Evolutionary conservation across 192 early-diverging fungal genomes (phyloP).

Genomic region (Coemansia sp.): DNA sequence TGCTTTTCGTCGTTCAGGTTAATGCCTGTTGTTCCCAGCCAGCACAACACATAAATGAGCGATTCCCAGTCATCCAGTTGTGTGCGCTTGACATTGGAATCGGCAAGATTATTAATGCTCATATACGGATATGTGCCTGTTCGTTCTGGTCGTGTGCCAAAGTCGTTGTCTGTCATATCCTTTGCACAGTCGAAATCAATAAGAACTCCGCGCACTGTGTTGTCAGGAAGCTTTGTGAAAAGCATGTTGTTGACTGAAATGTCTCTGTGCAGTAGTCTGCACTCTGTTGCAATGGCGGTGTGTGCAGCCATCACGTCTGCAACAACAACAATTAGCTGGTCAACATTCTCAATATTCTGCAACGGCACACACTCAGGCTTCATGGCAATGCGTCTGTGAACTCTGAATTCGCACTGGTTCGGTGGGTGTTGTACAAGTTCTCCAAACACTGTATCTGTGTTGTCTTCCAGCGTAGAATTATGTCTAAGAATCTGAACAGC

Average conservation of each 20-base stretch:
- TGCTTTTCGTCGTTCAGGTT: background rate
- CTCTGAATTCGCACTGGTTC: background rate
- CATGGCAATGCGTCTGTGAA: constrained; percentile 8
- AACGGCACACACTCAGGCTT: background rate
- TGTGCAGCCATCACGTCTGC: constrained; percentile 26
- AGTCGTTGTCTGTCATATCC: background rate
- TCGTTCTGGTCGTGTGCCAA: background rate
- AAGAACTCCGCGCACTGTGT: constrained; percentile 8
- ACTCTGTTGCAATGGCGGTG: background rate
- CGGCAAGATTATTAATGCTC: constrained; percentile 14
- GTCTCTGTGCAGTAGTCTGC: constrained; percentile 23
- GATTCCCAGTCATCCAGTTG: constrained; percentile 25
- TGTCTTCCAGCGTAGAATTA: background rate
- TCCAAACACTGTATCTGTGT: background rate
- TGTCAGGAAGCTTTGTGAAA: background rate
- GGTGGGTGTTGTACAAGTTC: background rate
- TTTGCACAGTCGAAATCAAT: constrained; percentile 27
- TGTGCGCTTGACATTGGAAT: background rate
- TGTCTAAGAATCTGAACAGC: background rate
- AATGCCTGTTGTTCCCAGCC: background rate
- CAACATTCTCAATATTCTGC: background rate
- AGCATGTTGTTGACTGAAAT: constrained; percentile 24
- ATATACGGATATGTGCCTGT: constrained; percentile 12
- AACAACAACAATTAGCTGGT: constrained; percentile 20
- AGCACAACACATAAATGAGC: constrained; percentile 10